These are phyloP conservation scores for Wickerhamiella dianesei DNA, from an alignment of 805 yeast genomes.

Conservation along the genomic window DNA sequence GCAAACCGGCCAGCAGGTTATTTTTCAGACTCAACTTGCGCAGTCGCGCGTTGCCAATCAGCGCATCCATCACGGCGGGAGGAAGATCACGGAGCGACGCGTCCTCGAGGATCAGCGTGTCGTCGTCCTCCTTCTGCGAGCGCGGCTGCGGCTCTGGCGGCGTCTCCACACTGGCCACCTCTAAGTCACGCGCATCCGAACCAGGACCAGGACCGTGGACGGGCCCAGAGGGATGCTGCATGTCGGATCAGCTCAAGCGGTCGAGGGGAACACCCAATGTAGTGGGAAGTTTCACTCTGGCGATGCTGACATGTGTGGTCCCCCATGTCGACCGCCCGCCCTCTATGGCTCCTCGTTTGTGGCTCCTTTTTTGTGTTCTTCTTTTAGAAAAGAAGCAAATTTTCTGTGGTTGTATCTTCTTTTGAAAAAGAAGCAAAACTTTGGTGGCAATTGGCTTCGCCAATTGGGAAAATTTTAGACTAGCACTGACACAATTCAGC, in stretches of 20 bases:
- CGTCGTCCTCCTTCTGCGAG: constrained; percentile 6
- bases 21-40: constrained; percentile 39
- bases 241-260: neutral
- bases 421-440: too few species aligned
- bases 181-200: neutral
- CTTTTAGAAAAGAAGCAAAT: too few species aligned
- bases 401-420: too few species aligned
- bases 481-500: too few species aligned
- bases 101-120: constrained; percentile 11
- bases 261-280: neutral
- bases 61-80: constrained; percentile 27
- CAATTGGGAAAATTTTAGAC: too few species aligned
- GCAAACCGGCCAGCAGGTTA: constrained; percentile 37
- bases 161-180: neutral
- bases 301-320: neutral
- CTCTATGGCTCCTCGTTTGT: too few species aligned
- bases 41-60: constrained; percentile 29
- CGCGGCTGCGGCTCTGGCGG: neutral
- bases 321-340: too few species aligned
- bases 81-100: constrained; percentile 22
- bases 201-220: neutral
- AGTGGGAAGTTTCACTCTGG: neutral
- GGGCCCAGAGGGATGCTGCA: neutral
- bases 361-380: too few species aligned
- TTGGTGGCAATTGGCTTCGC: too few species aligned